Conservation (phyloP, 305 asterid species). For the Petunia hybrid region DNA sequence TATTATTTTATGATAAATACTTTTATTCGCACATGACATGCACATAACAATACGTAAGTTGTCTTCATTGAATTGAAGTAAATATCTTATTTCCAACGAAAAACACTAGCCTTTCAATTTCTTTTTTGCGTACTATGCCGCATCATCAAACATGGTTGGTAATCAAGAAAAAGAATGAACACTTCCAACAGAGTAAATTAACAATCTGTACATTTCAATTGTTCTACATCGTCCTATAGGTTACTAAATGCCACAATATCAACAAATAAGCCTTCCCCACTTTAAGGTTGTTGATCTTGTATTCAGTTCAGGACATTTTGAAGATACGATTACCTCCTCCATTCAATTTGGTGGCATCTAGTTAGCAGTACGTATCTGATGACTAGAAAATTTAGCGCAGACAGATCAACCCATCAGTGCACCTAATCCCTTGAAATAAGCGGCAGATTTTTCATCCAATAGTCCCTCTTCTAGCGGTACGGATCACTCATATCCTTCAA, state of each 20-base stretch:
- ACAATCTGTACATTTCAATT: background rate
- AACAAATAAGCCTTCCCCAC: background rate
- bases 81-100: too few relatives aligned
- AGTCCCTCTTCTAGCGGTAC: slow-evolving; percentile 1
- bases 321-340: background rate
- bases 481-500: background rate
- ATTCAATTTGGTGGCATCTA: background rate
- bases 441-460: background rate
- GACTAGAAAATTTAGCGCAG: background rate
- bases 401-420: background rate
- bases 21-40: too few relatives aligned
- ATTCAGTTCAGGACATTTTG: background rate
- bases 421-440: slow-evolving; percentile 16
- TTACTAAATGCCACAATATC: background rate
- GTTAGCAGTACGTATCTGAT: background rate
- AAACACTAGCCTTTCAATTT: background rate
- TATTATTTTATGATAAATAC: background rate
- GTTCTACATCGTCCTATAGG: background rate
- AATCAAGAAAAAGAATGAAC: background rate
- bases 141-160: background rate
- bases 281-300: slow-evolving; percentile 10
- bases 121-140: background rate
- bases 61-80: too few relatives aligned
- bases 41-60: too few relatives aligned
- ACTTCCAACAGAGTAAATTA: background rate